Conservation (phyloP, 129 eudicot species). For the Centrapalus pauciflorus region DNA sequence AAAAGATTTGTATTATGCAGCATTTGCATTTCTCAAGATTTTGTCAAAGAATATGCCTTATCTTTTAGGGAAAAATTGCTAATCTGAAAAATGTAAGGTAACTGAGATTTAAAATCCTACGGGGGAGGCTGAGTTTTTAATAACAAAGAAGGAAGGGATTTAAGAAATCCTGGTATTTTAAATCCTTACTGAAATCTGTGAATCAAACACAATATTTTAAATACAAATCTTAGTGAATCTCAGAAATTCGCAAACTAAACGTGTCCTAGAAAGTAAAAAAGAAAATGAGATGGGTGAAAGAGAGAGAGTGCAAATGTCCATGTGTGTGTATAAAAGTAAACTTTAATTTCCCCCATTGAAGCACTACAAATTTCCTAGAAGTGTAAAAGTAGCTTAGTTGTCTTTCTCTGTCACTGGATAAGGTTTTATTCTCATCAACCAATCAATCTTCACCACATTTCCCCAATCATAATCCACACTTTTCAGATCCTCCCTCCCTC, state of each 20-base stretch:
- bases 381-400: constrained; percentile 32
- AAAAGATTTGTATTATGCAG: too few relatives aligned
- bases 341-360: constrained; percentile 18
- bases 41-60: too few relatives aligned
- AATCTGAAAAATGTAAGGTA: too few relatives aligned
- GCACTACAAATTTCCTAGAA: constrained; percentile 10
- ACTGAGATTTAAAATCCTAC: too few relatives aligned
- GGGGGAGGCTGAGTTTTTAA: too few relatives aligned
- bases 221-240: too few relatives aligned
- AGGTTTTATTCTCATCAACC: constrained; percentile 40
- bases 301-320: constrained; percentile 29
- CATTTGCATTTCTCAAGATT: too few relatives aligned
- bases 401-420: constrained; percentile 41
- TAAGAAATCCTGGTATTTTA: too few relatives aligned
- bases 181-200: neutral
- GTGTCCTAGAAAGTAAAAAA: neutral
- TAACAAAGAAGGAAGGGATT: too few relatives aligned
- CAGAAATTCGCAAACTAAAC: too few relatives aligned
- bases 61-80: too few relatives aligned
- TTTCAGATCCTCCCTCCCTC: constrained; percentile 24
- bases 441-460: constrained; percentile 43
- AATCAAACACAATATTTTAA: neutral
- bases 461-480: constrained; percentile 30
- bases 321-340: constrained; percentile 12
- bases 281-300: neutral